Percentiles rank a stretch among this genome's conserved stretches.
Conservation (phyloP, 805 yeast genomes). For the Candida fluviatilis region DNA sequence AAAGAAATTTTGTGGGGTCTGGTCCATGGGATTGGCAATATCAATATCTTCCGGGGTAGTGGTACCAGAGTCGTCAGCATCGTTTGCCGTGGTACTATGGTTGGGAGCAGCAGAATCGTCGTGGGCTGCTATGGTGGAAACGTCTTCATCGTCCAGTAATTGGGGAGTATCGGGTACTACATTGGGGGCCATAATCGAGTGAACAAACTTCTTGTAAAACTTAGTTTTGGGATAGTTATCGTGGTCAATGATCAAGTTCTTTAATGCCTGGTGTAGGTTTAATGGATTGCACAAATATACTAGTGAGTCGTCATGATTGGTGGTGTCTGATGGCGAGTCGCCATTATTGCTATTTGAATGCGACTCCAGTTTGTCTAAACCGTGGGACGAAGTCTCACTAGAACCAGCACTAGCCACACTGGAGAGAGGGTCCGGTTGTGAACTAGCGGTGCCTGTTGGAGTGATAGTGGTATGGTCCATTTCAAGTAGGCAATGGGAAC, state of each 20-base stretch:
- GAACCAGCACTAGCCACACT: no score
- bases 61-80: no score
- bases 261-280: neutral
- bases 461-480: no score
- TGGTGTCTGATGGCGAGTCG: neutral
- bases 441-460: no score
- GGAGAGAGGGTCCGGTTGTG: no score
- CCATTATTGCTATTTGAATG: no score
- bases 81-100: neutral
- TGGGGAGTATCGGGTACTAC: neutral
- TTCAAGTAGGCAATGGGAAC: no score
- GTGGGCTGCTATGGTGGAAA: neutral
- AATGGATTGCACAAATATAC: neutral
- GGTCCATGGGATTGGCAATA: conserved; percentile 22
- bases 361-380: no score
- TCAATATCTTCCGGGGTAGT: conserved; percentile 22
- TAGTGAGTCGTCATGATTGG: neutral
- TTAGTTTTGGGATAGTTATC: neutral
- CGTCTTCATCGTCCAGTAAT: neutral
- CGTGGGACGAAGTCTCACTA: no score
- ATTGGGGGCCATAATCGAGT: neutral
- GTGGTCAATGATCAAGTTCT: neutral
- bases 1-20: conserved; percentile 21
- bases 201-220: neutral
- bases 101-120: neutral